A percentile compares a stretch with the other conserved stretches of the same genome.
These are phyloP conservation scores for Syzygium jambos DNA, from an alignment of 345 rosid genomes.

Conservation along the genomic window DNA sequence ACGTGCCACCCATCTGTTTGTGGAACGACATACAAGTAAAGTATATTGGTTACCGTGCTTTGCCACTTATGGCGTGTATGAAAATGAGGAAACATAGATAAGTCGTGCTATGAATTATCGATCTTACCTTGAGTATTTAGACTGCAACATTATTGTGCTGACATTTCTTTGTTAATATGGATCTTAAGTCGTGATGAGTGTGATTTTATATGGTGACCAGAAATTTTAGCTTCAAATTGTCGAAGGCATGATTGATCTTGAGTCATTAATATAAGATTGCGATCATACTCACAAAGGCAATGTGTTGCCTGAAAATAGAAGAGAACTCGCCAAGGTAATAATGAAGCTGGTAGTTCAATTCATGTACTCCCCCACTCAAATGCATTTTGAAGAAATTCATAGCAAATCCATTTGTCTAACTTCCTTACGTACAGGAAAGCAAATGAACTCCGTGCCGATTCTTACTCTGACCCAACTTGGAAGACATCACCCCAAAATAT, in stretches of 20 bases:
- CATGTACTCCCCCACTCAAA: neutral
- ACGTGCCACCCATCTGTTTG: no score
- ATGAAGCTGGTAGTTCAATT: no score
- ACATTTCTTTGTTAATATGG: neutral
- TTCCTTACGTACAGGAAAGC: neutral
- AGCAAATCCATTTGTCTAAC: neutral
- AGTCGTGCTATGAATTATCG: neutral
- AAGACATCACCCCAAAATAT: neutral
- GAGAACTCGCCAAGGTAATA: neutral
- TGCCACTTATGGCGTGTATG: no score
- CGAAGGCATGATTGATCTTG: neutral
- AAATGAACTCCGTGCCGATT: neutral
- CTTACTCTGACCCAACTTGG: neutral
- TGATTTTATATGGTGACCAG: neutral
- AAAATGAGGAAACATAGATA: neutral
- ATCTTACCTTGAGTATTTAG: neutral
- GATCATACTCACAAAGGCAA: neutral
- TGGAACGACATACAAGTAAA: no score
- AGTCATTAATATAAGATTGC: neutral
- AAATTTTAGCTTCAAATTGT: neutral
- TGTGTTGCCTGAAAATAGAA: neutral
- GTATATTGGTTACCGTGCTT: no score
- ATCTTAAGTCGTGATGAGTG: neutral
- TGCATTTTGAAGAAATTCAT: neutral
- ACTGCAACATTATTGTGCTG: neutral